Conservation (phyloP, 2,329 filamentous ascomycete species). For the Orbilia oligospora region DNA sequence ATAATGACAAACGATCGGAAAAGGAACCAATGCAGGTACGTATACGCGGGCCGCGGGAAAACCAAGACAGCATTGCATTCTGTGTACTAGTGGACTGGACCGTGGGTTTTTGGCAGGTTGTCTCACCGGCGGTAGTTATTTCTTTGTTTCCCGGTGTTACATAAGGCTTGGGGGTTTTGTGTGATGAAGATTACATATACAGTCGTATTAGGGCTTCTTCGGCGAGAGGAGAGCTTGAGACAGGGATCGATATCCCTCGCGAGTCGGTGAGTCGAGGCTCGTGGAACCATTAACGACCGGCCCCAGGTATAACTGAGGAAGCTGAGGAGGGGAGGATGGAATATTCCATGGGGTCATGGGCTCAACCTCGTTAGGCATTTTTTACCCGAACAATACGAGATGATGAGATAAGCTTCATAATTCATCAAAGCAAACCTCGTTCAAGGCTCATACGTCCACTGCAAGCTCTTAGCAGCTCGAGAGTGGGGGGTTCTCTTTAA, state of each 20-base stretch:
- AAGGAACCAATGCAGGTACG: too few species aligned
- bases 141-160: not conserved
- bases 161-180: not conserved
- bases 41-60: too few species aligned
- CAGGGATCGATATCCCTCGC: not conserved
- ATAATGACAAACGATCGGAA: too few species aligned
- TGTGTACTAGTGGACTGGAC: too few species aligned
- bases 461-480: not conserved
- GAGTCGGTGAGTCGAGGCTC: too few species aligned
- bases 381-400: slow-evolving; percentile 19
- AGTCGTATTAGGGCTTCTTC: not conserved
- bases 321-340: not conserved
- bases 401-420: slow-evolving; percentile 6
- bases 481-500: not conserved
- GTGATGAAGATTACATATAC: not conserved
- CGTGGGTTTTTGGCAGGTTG: too few species aligned
- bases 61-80: too few species aligned
- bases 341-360: not conserved
- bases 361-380: not conserved
- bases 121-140: not conserved
- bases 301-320: not conserved
- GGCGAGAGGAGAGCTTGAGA: not conserved
- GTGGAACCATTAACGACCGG: not conserved
- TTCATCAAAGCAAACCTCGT: not conserved
- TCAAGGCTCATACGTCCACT: not conserved